A percentile compares a stretch with the other conserved stretches of the same genome.
These are phyloP conservation scores for Sporobolomyces pararoseus DNA, from an alignment of 768 basidiomycete species.

Conservation along the genomic window DNA sequence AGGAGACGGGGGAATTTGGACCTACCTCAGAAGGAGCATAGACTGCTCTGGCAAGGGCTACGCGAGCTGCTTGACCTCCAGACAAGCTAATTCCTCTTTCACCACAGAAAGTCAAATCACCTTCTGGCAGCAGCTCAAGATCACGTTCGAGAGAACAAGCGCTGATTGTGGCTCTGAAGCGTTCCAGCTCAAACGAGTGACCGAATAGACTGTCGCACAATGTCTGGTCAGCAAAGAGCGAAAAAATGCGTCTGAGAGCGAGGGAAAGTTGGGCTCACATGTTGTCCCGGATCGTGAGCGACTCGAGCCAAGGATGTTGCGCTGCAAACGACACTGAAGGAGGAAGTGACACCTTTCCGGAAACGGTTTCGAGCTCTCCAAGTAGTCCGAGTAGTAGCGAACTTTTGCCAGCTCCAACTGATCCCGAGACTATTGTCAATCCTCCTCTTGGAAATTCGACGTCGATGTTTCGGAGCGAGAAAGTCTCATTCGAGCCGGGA, in stretches of 20 bases:
- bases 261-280: constrained; percentile 1
- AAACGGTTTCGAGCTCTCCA: constrained; percentile 33
- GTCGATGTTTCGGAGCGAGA: constrained; percentile 65
- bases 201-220: constrained; percentile 65
- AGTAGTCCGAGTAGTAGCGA: constrained; percentile 29
- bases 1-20: not conserved
- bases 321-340: constrained; percentile 24
- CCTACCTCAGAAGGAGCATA: constrained; percentile 68
- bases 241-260: no score
- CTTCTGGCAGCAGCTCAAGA: constrained; percentile 65
- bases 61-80: constrained; percentile 37
- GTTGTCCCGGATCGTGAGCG: constrained; percentile 13
- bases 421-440: constrained; percentile 63
- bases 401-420: constrained; percentile 29
- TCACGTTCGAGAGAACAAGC: constrained; percentile 73
- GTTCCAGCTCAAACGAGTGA: constrained; percentile 56
- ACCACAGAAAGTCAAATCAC: constrained; percentile 60
- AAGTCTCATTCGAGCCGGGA: constrained; percentile 11
- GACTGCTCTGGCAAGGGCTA: constrained; percentile 75
- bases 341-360: constrained; percentile 23
- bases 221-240: not conserved
- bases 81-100: constrained; percentile 32
- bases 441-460: constrained; percentile 69
- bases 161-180: constrained; percentile 65
- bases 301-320: constrained; percentile 40